Evolutionary conservation across 345 rosid genomes (phyloP).

Genomic region (Hirschfeldia incana): DNA sequence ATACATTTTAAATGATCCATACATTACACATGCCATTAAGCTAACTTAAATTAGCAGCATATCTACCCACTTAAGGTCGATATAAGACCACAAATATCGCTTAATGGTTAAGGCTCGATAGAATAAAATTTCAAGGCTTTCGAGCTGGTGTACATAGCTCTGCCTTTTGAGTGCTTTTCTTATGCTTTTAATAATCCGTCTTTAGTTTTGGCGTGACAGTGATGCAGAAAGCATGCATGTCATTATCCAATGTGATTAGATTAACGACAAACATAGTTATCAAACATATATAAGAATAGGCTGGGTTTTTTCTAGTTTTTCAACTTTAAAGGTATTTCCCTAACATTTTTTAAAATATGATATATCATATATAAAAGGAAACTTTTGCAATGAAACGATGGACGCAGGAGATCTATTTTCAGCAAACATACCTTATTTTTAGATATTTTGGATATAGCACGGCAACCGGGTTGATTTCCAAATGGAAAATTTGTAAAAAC

Average conservation of each 20-base stretch:
- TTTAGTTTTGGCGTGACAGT: background rate
- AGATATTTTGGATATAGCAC: background rate
- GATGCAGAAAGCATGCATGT: background rate
- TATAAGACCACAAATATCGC: background rate
- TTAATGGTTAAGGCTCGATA: constrained; percentile 14
- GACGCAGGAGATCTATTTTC: background rate
- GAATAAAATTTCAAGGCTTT: background rate
- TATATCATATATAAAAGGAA: background rate
- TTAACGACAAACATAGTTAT: background rate
- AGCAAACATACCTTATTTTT: constrained; percentile 6
- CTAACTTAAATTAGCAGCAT: background rate
- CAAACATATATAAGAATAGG: background rate
- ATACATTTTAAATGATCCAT: background rate
- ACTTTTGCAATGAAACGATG: background rate
- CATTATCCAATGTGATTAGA: background rate
- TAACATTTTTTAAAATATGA: background rate
- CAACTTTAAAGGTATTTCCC: background rate
- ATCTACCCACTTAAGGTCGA: background rate
- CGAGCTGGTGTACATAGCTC: constrained; percentile 17
- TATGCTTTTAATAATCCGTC: background rate
- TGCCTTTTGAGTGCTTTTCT: background rate
- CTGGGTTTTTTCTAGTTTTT: background rate
- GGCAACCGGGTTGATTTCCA: background rate
- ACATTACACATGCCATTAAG: constrained; percentile 22
- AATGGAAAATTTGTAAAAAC: background rate